Base-by-base conservation (phyloP, 371 early-diverging fungal genomes). In the Mortierella sp. region DNA sequence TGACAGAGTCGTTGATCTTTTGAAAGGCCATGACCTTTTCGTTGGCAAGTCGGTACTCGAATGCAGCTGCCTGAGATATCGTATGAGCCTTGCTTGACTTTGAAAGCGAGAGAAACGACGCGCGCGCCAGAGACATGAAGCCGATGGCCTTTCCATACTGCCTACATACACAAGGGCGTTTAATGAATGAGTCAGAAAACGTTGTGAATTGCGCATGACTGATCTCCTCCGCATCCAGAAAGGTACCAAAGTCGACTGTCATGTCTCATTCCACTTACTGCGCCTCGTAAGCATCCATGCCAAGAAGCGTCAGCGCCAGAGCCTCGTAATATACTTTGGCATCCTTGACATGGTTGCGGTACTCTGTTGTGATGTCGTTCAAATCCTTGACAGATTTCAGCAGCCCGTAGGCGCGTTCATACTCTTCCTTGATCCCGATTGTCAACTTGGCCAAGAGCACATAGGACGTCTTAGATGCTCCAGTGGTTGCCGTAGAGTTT, bases 81-180 rank as follows among this genome's bases (percentile, higher is more conserved):
- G 81, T 80, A 2, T 74, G 59, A 0, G 87, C 79, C 16, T 86
- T 79, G 58, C 82, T 82, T 2, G 83, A 77, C 48, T 86, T 86
- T 34, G 86, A 76, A n/a, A 89, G 76, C 0, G 82, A 47, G 25
- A 69, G 67, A 22, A 89, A 77, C 31, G 84, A 81, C 0, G 84
- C 79, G 49, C 84, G 86, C 31, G 85, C 84, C 13, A 84, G 81
- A 19, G 81, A 79, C 56, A 87, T 78, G 60, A 89, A 86, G 52
- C 87, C 89, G 17, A 86, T 83, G 3, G 89, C 89, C 27, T 82
- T 83, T 22, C 89, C 89, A 67, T 82, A 80, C 67, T 85, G 83
- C 60, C 89, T 89, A n/a, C n/a, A n/a, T n/a, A n/a, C n/a, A n/a
- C n/a, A n/a, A n/a, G n/a, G n/a, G n/a, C n/a, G n/a, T n/a, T n/a